Conservation (phyloP, 2,329 filamentous ascomycete species). For the Setomelanomma holmii region DNA sequence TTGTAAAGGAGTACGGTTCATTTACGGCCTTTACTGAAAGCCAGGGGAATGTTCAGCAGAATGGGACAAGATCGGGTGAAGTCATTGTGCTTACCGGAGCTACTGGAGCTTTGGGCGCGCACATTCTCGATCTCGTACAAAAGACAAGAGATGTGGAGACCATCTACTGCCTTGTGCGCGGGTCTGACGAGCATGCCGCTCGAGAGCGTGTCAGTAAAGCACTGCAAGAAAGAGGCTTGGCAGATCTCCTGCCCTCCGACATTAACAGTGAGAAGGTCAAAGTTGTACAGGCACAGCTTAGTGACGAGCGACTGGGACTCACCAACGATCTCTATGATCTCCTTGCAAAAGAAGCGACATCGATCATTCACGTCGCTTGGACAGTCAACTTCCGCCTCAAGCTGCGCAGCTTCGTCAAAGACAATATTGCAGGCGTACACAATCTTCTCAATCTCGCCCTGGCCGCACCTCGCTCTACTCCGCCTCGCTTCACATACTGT, state of each 20-base stretch:
- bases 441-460: constrained; percentile 59
- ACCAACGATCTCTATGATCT: constrained; percentile 48
- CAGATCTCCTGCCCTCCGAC: constrained; percentile 22
- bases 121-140: constrained; percentile 58
- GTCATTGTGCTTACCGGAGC: constrained; percentile 56
- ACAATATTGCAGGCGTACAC: constrained; percentile 59
- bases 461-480: constrained; percentile 31
- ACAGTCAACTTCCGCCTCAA: constrained; percentile 69
- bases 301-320: constrained; percentile 58
- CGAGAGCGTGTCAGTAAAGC: constrained; percentile 43
- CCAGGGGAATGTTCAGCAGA: constrained; percentile 5
- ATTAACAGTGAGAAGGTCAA: constrained; percentile 48
- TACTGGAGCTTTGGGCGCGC: constrained; percentile 60
- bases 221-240: constrained; percentile 39
- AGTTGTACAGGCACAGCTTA: constrained; percentile 59
- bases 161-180: constrained; percentile 66
- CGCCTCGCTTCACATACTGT: constrained; percentile 58
- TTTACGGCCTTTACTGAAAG: constrained; percentile 40
- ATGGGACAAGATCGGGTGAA: constrained; percentile 9
- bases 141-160: constrained; percentile 47
- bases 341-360: constrained; percentile 54
- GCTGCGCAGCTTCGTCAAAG: constrained; percentile 62
- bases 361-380: constrained; percentile 70
- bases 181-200: constrained; percentile 41
- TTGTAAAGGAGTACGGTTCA: constrained; percentile 58